Base-by-base conservation (phyloP, 1,139 yeast genomes). In the Komagataea norvegica region DNA sequence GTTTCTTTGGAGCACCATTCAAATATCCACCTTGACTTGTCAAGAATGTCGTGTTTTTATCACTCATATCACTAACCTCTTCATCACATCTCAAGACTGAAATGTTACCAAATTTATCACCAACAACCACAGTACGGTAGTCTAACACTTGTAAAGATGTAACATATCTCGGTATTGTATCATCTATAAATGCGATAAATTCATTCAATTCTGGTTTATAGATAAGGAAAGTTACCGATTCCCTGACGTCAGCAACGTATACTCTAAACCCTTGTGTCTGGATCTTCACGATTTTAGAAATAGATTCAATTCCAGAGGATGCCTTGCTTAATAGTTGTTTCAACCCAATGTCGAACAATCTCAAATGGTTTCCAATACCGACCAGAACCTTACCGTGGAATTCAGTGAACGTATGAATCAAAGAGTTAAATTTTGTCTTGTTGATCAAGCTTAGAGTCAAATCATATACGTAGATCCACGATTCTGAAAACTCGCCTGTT, bases 41-140 rank as follows among this genome's bases (percentile, higher is more conserved):
- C 2, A 64, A 40, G 35, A 58, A 60, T 31, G 65, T 60, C 29
- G 59, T 37, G 46, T 52, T 43, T 41, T 51, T 41, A 44, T 45
- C 45, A 51, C 49, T 36, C 40, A 51, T 8, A 11, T 36, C 42
- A 4, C 55, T 50, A 1, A 42, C 36, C n/a, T 64, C 60, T 16
- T 61, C 60, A 0, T 83, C 74, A 32, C 81, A 60, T 45, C 96
- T 64, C 27, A 85, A 60, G 2, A 85, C 72, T 60, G 81, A 79
- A 0, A 89, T 38, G 51, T 82, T 85, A 1, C 98, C 96, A 61
- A 83, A 88, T 52, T 79, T 81, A 56, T 91, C 98, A n/a, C 96
- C 96, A 1, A 84, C 87, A 27, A 84, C 64, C 1, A 84, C 72
- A 0, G 96, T 87, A 42, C 78, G 79, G 41, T 76, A 72, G 57